Evolutionary conservation across 129 eudicot species (phyloP).

Genomic region (Pulicaria dysenterica): DNA sequence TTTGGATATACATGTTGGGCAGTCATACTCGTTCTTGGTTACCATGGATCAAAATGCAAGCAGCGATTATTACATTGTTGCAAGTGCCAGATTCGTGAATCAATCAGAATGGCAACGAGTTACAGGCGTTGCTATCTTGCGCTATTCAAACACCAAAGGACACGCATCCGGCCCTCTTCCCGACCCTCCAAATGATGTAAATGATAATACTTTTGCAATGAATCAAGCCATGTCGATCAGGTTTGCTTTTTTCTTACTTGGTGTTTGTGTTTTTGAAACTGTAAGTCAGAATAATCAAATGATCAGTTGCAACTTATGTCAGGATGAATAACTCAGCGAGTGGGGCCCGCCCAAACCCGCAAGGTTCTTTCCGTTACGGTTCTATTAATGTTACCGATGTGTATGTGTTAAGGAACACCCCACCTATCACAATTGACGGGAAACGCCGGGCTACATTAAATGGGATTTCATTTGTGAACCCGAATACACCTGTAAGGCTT

Average conservation of each 20-base stretch:
- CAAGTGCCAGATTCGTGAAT: conserved; percentile 94
- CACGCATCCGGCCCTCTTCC: conserved; percentile 90
- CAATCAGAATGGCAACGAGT: conserved; percentile 82
- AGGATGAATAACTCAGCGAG: conserved; percentile 93
- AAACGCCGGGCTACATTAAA: conserved; percentile 68
- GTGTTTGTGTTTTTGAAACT: not conserved
- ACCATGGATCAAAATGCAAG: conserved; percentile 99
- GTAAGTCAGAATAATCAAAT: not conserved
- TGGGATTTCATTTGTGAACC: conserved; percentile 87
- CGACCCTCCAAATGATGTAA: conserved; percentile 74
- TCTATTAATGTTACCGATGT: conserved; percentile 69
- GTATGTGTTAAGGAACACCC: conserved; percentile 55
- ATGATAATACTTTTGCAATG: conserved; percentile 66
- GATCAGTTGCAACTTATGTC: conserved; percentile 16
- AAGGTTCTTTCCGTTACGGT: conserved; percentile 97
- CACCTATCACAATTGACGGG: conserved; percentile 73
- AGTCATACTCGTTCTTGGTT: conserved; percentile 89
- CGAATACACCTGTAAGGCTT: conserved; percentile 83
- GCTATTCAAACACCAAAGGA: conserved; percentile 83
- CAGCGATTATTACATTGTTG: conserved; percentile 90
- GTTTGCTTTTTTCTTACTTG: conserved; percentile 38
- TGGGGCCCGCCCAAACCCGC: conserved; percentile 99
- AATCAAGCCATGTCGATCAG: conserved; percentile 92
- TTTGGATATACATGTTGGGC: conserved; percentile 95
- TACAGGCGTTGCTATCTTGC: conserved; percentile 88